These are phyloP conservation scores for Fomitiporia mediterranea DNA, from an alignment of 1,284 basidiomycete genomes.

Conservation along the genomic window DNA sequence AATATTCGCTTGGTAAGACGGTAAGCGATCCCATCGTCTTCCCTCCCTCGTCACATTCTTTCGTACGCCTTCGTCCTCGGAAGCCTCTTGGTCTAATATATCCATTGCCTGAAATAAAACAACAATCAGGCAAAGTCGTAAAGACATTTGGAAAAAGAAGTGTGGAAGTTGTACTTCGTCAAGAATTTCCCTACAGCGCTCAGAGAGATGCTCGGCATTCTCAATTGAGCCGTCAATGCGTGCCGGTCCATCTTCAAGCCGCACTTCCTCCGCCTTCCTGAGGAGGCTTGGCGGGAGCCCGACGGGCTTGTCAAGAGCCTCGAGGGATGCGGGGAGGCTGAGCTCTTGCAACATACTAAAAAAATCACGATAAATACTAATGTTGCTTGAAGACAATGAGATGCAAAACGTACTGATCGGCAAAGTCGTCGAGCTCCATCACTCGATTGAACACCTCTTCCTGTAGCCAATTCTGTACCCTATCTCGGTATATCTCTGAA, in stretches of 20 bases:
- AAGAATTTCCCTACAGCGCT: slow-evolving; percentile 59
- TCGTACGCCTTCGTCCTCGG: slow-evolving; percentile 75
- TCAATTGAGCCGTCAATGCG: slow-evolving; percentile 71
- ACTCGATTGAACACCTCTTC: slow-evolving; percentile 62
- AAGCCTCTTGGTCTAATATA: slow-evolving; percentile 84
- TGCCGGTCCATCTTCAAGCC: slow-evolving; percentile 69
- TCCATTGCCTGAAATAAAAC: slow-evolving; percentile 65
- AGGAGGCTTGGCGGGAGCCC: slow-evolving; percentile 87
- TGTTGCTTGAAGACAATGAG: slow-evolving; percentile 11
- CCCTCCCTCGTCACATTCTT: slow-evolving; percentile 35
- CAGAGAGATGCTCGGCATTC: slow-evolving; percentile 67
- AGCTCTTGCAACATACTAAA: slow-evolving; percentile 67
- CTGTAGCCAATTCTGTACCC: slow-evolving; percentile 70
- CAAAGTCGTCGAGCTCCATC: slow-evolving; percentile 62
- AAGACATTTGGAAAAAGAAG: not conserved
- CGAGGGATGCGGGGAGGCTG: slow-evolving; percentile 82
- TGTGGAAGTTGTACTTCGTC: slow-evolving; percentile 57
- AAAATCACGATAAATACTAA: no score
- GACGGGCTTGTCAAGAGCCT: slow-evolving; percentile 83
- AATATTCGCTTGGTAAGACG: slow-evolving; percentile 77
- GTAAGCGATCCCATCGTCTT: slow-evolving; percentile 43
- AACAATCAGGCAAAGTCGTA: not conserved
- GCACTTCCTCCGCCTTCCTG: slow-evolving; percentile 83
- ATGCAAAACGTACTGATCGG: slow-evolving; percentile 49
- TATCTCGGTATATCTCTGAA: slow-evolving; percentile 82